These are phyloP conservation scores for Pseudopyricularia javanii DNA, from an alignment of 2,329 filamentous ascomycete species.

Conservation along the genomic window DNA sequence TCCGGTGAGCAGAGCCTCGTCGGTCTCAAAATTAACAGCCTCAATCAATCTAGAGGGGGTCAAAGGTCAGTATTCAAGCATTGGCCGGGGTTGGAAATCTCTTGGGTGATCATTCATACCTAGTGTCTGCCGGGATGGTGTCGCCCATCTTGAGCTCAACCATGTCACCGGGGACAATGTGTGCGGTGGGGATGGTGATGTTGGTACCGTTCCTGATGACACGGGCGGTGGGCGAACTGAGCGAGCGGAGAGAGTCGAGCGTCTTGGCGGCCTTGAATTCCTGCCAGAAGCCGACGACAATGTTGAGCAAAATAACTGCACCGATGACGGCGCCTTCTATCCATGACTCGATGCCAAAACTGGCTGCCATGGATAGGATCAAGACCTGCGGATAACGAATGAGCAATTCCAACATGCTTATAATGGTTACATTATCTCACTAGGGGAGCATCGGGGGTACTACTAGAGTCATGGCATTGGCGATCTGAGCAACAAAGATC, in stretches of 20 bases:
- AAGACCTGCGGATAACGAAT: constrained; percentile 17
- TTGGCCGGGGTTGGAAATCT: too few species aligned
- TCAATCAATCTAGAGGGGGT: constrained; percentile 25
- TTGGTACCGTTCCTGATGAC: constrained; percentile 36
- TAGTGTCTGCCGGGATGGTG: constrained; percentile 26
- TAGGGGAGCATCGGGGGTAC: constrained; percentile 1
- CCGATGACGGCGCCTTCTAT: constrained; percentile 42
- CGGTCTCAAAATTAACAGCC: constrained; percentile 41
- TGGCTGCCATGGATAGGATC: constrained; percentile 35
- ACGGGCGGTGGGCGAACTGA: constrained; percentile 34
- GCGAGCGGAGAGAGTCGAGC: constrained; percentile 35
- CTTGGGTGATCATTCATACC: too few species aligned
- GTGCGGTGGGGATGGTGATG: constrained; percentile 34
- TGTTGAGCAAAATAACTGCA: constrained; percentile 37
- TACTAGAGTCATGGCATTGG: constrained; percentile 52
- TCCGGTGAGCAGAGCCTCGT: constrained; percentile 50
- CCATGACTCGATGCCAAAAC: constrained; percentile 35
- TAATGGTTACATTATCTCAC: constrained; percentile 1
- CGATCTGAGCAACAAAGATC: constrained; percentile 45
- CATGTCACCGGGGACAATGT: constrained; percentile 45
- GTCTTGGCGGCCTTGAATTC: constrained; percentile 41
- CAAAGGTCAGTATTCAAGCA: too few species aligned
- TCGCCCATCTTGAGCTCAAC: constrained; percentile 39
- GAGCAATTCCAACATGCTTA: constrained; percentile 2
- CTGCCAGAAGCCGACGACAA: constrained; percentile 40